Conservation (phyloP, 306 rosid genomes). For the Crotalaria pallida region DNA sequence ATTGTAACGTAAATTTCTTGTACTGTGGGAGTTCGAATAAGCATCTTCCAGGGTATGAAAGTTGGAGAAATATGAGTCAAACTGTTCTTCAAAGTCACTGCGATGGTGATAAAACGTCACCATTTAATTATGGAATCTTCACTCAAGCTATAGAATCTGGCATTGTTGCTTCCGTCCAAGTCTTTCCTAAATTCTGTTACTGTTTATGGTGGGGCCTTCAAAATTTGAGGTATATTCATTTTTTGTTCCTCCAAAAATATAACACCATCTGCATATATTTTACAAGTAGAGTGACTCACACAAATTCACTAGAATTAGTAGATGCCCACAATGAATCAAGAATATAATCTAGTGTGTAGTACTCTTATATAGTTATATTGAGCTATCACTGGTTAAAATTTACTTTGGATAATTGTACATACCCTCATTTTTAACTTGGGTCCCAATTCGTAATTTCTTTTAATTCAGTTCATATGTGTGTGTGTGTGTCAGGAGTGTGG, state of each 20-base stretch:
- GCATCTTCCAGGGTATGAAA: constrained; percentile 35
- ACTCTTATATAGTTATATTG: no score
- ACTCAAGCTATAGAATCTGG: constrained; percentile 46
- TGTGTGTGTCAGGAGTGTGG: no score
- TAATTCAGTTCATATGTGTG: no score
- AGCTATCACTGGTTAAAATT: no score
- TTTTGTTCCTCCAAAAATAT: neutral
- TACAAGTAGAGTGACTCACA: neutral
- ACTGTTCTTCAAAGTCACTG: constrained; percentile 43
- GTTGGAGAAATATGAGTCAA: constrained; percentile 45
- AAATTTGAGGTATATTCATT: constrained; percentile 58
- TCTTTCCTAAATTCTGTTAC: constrained; percentile 60
- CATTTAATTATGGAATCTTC: constrained; percentile 75
- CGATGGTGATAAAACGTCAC: constrained; percentile 17
- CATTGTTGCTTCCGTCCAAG: constrained; percentile 45
- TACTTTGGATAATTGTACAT: no score
- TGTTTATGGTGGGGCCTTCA: constrained; percentile 97
- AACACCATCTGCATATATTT: neutral
- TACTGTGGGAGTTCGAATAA: constrained; percentile 45
- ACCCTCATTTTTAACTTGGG: no score
- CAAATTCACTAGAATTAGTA: neutral
- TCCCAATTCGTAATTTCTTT: no score
- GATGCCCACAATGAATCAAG: neutral
- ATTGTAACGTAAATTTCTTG: constrained; percentile 46
- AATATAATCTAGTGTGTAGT: neutral